phyloP scores from a whole-genome alignment of 345 rosid species.

The Raphanus sativus region DNA sequence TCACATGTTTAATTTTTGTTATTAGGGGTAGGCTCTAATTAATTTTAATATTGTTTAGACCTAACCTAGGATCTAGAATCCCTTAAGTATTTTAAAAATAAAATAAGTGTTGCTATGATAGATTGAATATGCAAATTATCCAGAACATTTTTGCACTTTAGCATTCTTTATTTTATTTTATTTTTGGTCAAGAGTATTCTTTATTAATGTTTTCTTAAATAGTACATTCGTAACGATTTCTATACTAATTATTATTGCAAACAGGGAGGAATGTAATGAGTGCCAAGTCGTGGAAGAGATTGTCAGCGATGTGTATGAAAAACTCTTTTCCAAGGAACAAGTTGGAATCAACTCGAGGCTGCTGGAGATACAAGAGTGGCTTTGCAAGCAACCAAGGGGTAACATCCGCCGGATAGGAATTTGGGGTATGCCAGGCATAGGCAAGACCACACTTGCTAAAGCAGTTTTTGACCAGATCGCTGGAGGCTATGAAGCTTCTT shows the following conservation, averaged over 20 bases:
- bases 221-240: too few relatives aligned
- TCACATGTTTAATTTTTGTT: too few relatives aligned
- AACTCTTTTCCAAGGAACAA: background rate
- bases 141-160: too few relatives aligned
- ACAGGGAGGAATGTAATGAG: conserved; percentile 12
- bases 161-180: too few relatives aligned
- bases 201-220: too few relatives aligned
- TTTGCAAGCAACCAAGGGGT: conserved; percentile 11
- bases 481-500: conserved; percentile 11
- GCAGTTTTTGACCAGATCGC: background rate
- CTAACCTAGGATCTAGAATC: too few relatives aligned
- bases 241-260: conserved; percentile 2
- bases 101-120: too few relatives aligned
- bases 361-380: background rate
- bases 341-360: conserved; percentile 1
- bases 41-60: too few relatives aligned
- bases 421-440: conserved; percentile 33
- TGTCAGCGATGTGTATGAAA: background rate
- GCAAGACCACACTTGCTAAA: conserved; percentile 24
- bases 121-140: too few relatives aligned
- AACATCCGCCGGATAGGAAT: conserved; percentile 21
- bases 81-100: too few relatives aligned
- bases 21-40: too few relatives aligned
- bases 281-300: conserved; percentile 20
- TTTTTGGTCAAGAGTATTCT: too few relatives aligned